Evolutionary conservation across 345 rosid species (phyloP), one percentile per base, ranked within the genome.

Genomic region (Gossypium turneri): DNA sequence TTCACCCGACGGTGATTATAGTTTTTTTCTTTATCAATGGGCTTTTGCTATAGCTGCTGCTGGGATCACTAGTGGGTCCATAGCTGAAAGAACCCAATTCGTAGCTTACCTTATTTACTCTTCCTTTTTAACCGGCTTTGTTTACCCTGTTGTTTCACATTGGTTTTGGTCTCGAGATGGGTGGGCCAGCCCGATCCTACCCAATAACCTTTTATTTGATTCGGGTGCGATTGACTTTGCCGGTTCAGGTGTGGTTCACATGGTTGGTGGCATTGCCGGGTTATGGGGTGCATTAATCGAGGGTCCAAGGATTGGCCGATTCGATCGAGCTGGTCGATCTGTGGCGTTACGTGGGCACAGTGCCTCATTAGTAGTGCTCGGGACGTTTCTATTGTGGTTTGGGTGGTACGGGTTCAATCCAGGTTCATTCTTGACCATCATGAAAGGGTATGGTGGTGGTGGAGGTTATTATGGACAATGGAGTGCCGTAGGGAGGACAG

Each of bases 391-490:
- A 62, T 68, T 92, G 27, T 92, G 97, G 97, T 90, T 90, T 41
- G 97, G 97, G 4, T 90, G 96, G 97, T 92, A 92, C 10, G 96
- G 96, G 51, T 90, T 92, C 61, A 92, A 89, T 82, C 86, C 97
- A 9, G 97, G 94, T 19, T 92, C 91, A 0, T 90, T 92, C 29
- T 61, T 73, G 15, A 84, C 85, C 25, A 90, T 90, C 59, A 12
- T 82, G 29, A 82, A 79, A 38, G 17, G 67, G 0, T 92, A 90
- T 57, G 59, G 78, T n/a, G 20, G 44, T 2, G 60, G 82, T 2
- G 79, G 83, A 20, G 41, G 67, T 50, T 84, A 79, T 65, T 85
- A 88, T 41, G 98, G 98, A 6, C 97, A 93, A 68, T 93, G 97
- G 97, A 89, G 90, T 64, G 94, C 89, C 0, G 58, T 93, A 0